Evolutionary conservation across 2,329 filamentous ascomycete species (phyloP), one percentile per base, ranked within the genome.

Genomic region (Fusarium tupiense): DNA sequence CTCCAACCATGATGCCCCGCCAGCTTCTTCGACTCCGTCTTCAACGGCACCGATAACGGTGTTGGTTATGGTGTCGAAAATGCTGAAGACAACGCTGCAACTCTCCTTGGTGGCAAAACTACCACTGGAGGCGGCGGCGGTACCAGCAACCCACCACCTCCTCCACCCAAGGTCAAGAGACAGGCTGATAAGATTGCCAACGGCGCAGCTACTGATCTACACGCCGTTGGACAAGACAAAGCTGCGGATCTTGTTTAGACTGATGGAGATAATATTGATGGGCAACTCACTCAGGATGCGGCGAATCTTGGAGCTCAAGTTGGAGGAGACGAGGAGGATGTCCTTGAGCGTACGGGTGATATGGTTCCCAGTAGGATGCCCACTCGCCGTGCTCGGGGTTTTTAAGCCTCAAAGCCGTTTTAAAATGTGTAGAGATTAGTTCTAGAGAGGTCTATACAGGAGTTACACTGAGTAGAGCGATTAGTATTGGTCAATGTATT

Each of bases 161-260:
- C 63, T 1, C 62, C 58, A 3, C 33, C 47, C 8, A 66, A 47
- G 29, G n/a, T 37, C 8, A 66, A 66, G 47, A 41, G 63, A n/a
- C 63, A 66, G 40, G 33, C n/a, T 8, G 63, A 66, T 5, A 66
- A 66, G n/a, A 24, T 57, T 4, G n/a, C 63, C 20, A 19, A 47
- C 12, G 47, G 63, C 6, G 20, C 3, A 0, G 35, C 60, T 20
- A 29, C 13, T 6, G 35, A 64, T 26, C 9, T 22, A 1, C 8
- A 64, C 6, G n/a, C 61, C 0, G 9, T 24, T 2, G 61, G 47
- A 1, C n/a, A 47, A 2, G 53, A 17, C 11, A 50, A 38, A 8
- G 63, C 44, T 11, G 35, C 8, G 1, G 41, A 41, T 1, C 24
- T 66, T 13, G 11, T 37, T 6, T 3, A 66, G 17, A 65, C 60